Conservation (phyloP, 208 protist species). For the Crithidia bombi region DNA sequence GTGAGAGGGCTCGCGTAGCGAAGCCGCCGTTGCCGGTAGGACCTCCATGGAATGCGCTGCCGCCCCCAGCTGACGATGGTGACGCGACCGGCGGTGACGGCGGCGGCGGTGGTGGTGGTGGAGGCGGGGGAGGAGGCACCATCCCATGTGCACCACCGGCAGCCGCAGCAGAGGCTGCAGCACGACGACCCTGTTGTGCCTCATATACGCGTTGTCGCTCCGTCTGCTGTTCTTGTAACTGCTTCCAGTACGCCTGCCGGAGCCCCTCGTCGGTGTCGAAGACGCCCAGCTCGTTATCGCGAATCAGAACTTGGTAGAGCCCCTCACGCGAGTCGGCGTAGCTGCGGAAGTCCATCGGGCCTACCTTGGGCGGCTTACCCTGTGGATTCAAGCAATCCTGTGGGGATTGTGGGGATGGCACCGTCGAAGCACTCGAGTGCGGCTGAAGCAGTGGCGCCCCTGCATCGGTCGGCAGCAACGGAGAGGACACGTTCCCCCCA, state of each 20-base stretch:
- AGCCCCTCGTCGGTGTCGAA: constrained; percentile 70
- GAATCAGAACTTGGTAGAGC: constrained; percentile 66
- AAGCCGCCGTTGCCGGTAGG: constrained; percentile 1
- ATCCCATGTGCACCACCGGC: not conserved
- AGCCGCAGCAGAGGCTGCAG: constrained; percentile 2
- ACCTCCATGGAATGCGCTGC: not conserved
- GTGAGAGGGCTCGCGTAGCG: not conserved
- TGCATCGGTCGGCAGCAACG: too few species aligned
- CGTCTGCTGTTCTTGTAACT: constrained; percentile 43
- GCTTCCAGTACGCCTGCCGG: constrained; percentile 53
- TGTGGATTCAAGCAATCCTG: constrained; percentile 33
- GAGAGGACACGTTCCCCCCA: too few species aligned
- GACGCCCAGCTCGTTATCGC: constrained; percentile 67
- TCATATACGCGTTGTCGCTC: constrained; percentile 27
- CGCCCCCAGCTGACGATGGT: not conserved
- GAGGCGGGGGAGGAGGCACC: constrained; percentile 13
- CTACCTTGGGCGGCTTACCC: constrained; percentile 10
- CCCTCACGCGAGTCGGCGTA: constrained; percentile 67
- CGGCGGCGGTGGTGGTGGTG: constrained; percentile 2
- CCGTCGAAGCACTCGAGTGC: not conserved
- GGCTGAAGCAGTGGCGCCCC: too few species aligned
- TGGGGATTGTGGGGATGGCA: constrained; percentile 2
- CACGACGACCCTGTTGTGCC: constrained; percentile 7
- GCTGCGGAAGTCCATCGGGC: constrained; percentile 43
- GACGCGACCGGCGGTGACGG: not conserved